These are phyloP conservation scores for Kodamaea leandrae DNA, from an alignment of 805 yeast genomes.

Conservation along the genomic window DNA sequence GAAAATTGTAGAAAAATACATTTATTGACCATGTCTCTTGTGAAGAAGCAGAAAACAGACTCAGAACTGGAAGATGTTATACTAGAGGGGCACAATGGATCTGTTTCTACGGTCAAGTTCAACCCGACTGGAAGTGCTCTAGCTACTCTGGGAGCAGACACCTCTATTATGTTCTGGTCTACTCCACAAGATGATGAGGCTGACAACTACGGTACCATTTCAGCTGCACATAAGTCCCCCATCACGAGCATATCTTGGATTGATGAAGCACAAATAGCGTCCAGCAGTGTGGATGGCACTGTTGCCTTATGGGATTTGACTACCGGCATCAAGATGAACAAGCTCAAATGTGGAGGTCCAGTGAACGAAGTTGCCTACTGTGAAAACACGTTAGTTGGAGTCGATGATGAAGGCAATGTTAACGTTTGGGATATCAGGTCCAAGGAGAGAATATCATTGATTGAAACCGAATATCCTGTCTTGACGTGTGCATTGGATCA, in stretches of 20 bases:
- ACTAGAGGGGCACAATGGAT: slow-evolving; percentile 52
- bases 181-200: slow-evolving; percentile 29
- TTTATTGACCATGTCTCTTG: slow-evolving; percentile 34
- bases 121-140: slow-evolving; percentile 48
- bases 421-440: slow-evolving; percentile 65
- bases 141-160: slow-evolving; percentile 66
- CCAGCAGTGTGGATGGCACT: slow-evolving; percentile 62
- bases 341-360: slow-evolving; percentile 48
- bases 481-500: slow-evolving; percentile 42
- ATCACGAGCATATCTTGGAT: slow-evolving; percentile 60
- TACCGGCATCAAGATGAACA: slow-evolving; percentile 47
- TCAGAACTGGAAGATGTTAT: slow-evolving; percentile 23
- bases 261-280: slow-evolving; percentile 38
- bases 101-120: slow-evolving; percentile 53
- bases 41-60: slow-evolving; percentile 28
- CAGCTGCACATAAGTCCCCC: slow-evolving; percentile 62
- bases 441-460: slow-evolving; percentile 38
- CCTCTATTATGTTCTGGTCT: slow-evolving; percentile 46
- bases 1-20: not conserved
- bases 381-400: slow-evolving; percentile 33
- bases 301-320: slow-evolving; percentile 61
- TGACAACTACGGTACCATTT: slow-evolving; percentile 42
- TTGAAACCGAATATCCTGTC: slow-evolving; percentile 56
- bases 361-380: slow-evolving; percentile 50
- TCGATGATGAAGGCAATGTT: slow-evolving; percentile 63